phyloP scores from a whole-genome alignment of 2,329 filamentous ascomycete genomes.

The Neofusicoccum ribis region DNA sequence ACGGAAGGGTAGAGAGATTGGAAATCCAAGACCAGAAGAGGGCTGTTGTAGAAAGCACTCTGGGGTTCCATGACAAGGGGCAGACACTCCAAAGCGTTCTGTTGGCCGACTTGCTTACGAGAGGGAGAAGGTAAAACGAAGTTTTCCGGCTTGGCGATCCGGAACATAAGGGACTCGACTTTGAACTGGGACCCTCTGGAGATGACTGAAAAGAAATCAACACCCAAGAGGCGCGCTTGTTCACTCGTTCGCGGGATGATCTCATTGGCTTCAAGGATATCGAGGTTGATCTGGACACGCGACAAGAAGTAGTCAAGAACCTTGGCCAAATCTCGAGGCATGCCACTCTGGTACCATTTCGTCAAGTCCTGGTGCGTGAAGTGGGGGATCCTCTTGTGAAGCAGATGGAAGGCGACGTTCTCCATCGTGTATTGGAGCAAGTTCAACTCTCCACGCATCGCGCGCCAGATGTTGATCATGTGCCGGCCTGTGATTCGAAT shows the following conservation, averaged over 20 bases:
- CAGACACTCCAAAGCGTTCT: slow-evolving; percentile 92
- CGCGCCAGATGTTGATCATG: slow-evolving; percentile 96
- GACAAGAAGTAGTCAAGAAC: slow-evolving; percentile 75
- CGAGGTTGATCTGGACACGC: slow-evolving; percentile 78
- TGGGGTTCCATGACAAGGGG: slow-evolving; percentile 97
- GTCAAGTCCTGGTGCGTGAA: slow-evolving; percentile 80
- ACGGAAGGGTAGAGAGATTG: slow-evolving; percentile 95
- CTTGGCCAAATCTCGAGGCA: slow-evolving; percentile 68
- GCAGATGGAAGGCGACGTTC: slow-evolving; percentile 87
- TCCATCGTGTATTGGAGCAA: slow-evolving; percentile 94
- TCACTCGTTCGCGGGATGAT: slow-evolving; percentile 87
- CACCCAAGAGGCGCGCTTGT: slow-evolving; percentile 86
- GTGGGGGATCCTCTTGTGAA: slow-evolving; percentile 85
- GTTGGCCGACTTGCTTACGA: slow-evolving; percentile 85
- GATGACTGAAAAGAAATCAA: slow-evolving; percentile 97
- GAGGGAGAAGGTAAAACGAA: slow-evolving; percentile 88
- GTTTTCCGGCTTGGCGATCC: slow-evolving; percentile 96
- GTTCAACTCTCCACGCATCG: slow-evolving; percentile 90
- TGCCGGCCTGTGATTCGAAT: slow-evolving; percentile 92
- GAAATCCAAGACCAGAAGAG: slow-evolving; percentile 89
- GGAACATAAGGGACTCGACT: slow-evolving; percentile 97
- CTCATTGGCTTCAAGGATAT: slow-evolving; percentile 88
- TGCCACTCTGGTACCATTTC: slow-evolving; percentile 73
- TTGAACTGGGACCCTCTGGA: slow-evolving; percentile 96
- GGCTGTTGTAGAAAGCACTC: slow-evolving; percentile 89